A percentile compares a stretch with the other conserved stretches of the same genome.
phyloP scores from a whole-genome alignment of 208 protist species.

The Wallacemonas sp. region DNA sequence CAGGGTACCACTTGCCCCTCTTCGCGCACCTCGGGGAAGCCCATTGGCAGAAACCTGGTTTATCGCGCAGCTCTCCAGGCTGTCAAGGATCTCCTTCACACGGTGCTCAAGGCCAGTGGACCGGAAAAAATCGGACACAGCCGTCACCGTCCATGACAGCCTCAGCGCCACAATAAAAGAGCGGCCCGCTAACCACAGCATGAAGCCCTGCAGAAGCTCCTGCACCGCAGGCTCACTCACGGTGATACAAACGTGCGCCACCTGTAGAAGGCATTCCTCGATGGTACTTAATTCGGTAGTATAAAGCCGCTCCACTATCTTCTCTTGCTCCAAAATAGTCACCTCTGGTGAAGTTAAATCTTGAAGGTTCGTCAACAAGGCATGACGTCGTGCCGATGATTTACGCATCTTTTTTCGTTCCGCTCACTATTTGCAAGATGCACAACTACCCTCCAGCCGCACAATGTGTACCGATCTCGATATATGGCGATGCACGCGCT shows the following conservation, averaged over 20 bases:
- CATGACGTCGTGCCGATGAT: conserved; percentile 37
- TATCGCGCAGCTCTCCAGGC: conserved; percentile 88
- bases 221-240: conserved; percentile 49
- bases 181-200: conserved; percentile 73
- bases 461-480: too few species aligned
- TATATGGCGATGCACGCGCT: too few species aligned
- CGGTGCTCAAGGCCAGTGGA: conserved; percentile 49
- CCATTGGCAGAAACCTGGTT: conserved; percentile 54
- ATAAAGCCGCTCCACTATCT: conserved; percentile 60
- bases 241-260: conserved; percentile 83
- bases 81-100: conserved; percentile 79
- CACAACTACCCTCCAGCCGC: too few species aligned
- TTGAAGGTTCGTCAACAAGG: conserved; percentile 59
- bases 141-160: conserved; percentile 78
- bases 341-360: conserved; percentile 30
- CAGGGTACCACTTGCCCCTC: neutral
- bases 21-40: too few species aligned
- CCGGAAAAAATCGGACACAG: conserved; percentile 46
- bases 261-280: conserved; percentile 78
- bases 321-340: conserved; percentile 32
- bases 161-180: conserved; percentile 75
- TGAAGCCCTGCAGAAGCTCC: conserved; percentile 58
- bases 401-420: neutral
- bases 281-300: conserved; percentile 44
- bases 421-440: neutral